Base-by-base conservation (phyloP, 371 early-diverging fungal genomes). In the Mucor plumbeus region DNA sequence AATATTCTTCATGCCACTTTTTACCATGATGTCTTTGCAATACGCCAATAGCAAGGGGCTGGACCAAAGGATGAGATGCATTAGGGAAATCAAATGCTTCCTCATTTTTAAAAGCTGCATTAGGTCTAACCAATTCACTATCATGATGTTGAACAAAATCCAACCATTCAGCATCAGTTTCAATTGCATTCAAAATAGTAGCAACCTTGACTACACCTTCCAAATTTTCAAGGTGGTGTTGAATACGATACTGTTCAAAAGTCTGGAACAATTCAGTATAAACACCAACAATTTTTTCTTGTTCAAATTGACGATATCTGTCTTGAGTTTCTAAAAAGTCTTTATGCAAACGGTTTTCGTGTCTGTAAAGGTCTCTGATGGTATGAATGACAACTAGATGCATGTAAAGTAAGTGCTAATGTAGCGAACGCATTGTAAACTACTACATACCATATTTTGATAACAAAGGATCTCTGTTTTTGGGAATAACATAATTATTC, bases 291-390 rank as follows among this genome's bases (percentile, higher is more conserved):
- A 72, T 64, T 19, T 68, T 72, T 35, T 50, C 58, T 54, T 72
- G 72, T 34, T 72, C 72, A 39, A 72, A 72, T 31, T 62, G 68
- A 40, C 68, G 68, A 33, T 72, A 72, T n/a, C 43, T 39, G n/a
- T 72, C 72, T 44, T 72, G 72, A 9, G 62, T 61, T 14, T 60
- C 53, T 5, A 72, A 26, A 41, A 64, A 68, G 13, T 57, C 38
- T 33, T 72, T 64, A 21, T 72, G 72, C 15, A 72, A 33, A 13
- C 33, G 40, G 26, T 72, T 72, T 36, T 72, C 72, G 10, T 72
- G 68, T 9, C 58, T 55, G 34, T 72, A 62, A 38, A 72, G 56
- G 13, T 64, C 44, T 41, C 40, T 39, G 17, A 72, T 62, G 3
- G 65, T 61, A 36, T 61, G 43, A 7, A 60, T 39, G 13, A 65